phyloP scores from a whole-genome alignment of 768 basidiomycete species.

The Leucocoprinus birnbaumii region DNA sequence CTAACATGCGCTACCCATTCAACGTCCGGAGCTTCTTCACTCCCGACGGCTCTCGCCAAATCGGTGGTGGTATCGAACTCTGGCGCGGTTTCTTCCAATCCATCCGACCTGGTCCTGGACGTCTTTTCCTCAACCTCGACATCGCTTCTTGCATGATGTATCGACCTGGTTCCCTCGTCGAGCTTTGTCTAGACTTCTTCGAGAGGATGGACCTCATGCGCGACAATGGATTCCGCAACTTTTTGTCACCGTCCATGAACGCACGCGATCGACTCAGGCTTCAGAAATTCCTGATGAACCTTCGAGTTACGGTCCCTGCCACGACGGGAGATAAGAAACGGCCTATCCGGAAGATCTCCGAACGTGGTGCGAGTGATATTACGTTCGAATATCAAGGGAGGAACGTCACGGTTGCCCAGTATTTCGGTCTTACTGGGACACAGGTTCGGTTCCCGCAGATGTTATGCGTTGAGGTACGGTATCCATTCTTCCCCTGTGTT shows the following conservation, averaged over 20 bases:
- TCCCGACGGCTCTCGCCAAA: slow-evolving; percentile 38
- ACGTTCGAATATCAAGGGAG: slow-evolving; percentile 49
- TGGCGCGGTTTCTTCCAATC: slow-evolving; percentile 86
- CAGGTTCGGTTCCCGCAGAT: slow-evolving; percentile 45
- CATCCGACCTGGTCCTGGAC: slow-evolving; percentile 61
- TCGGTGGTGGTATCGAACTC: slow-evolving; percentile 63
- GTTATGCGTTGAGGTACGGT: slow-evolving; percentile 53
- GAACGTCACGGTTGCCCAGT: slow-evolving; percentile 41
- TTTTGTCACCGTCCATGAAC: slow-evolving; percentile 38
- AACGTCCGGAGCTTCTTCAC: slow-evolving; percentile 78
- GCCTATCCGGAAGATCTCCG: slow-evolving; percentile 53
- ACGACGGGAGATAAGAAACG: slow-evolving; percentile 33
- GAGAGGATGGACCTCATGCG: slow-evolving; percentile 6
- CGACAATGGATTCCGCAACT: slow-evolving; percentile 23
- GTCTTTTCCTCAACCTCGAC: slow-evolving; percentile 72
- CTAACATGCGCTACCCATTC: slow-evolving; percentile 64
- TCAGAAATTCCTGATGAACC: slow-evolving; percentile 31
- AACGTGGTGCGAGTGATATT: slow-evolving; percentile 42
- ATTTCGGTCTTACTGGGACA: slow-evolving; percentile 20
- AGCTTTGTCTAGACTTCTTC: slow-evolving; percentile 57
- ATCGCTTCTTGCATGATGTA: slow-evolving; percentile 79
- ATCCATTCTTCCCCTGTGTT: background rate
- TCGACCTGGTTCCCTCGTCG: slow-evolving; percentile 55
- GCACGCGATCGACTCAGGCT: slow-evolving; percentile 48
- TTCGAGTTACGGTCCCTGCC: slow-evolving; percentile 26